A percentile compares a stretch with the other conserved stretches of the same genome.
These are phyloP conservation scores for Torulaspora franciscae DNA, from an alignment of 805 yeast genomes.

Conservation along the genomic window DNA sequence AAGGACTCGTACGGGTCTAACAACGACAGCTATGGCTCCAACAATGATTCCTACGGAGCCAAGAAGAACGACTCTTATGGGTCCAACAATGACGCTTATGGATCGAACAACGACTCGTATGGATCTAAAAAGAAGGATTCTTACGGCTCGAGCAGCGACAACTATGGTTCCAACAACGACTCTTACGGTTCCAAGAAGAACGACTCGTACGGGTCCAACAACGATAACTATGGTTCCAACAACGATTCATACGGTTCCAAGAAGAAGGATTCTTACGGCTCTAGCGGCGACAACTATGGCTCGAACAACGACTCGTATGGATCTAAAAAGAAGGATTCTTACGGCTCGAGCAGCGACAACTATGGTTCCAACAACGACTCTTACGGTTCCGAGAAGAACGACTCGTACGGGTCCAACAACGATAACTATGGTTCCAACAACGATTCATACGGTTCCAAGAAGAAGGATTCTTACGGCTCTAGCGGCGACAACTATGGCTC, in stretches of 20 bases:
- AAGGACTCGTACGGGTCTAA: constrained; percentile 30
- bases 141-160: constrained; percentile 24
- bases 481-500: constrained; percentile 15
- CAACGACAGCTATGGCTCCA: constrained; percentile 23
- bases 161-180: constrained; percentile 14
- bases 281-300: constrained; percentile 22
- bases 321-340: constrained; percentile 18
- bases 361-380: constrained; percentile 15
- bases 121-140: constrained; percentile 16
- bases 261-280: constrained; percentile 25
- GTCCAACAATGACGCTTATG: constrained; percentile 15
- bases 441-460: constrained; percentile 17
- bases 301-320: constrained; percentile 21
- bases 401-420: constrained; percentile 20
- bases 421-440: constrained; percentile 18
- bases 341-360: constrained; percentile 26
- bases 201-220: constrained; percentile 19
- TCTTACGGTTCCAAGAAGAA: constrained; percentile 18
- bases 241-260: constrained; percentile 22
- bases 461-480: constrained; percentile 24
- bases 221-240: constrained; percentile 12
- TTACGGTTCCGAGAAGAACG: constrained; percentile 24
- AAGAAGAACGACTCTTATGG: constrained; percentile 17
- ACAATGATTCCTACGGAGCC: constrained; percentile 18
- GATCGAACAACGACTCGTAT: constrained; percentile 20